Evolutionary conservation across 164 flowering plant species (phyloP).

Genomic region (Liriodendron chinense): DNA sequence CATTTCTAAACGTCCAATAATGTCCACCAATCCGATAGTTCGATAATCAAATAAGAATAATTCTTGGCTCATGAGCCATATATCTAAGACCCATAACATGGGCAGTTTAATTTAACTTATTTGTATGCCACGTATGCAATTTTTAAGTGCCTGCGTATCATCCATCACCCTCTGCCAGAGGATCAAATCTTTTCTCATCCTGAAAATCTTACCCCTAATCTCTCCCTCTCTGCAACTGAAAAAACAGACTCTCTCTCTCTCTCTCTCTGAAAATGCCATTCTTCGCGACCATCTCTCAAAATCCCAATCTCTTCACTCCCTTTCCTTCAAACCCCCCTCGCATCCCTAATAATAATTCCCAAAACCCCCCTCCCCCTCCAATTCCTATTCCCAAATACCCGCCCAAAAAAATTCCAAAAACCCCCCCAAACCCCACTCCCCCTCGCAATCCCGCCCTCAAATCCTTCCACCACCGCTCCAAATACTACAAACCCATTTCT

Average conservation of each 20-base stretch:
- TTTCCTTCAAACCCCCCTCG: constrained; percentile 45
- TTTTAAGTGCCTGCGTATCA: neutral
- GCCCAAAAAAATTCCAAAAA: constrained; percentile 14
- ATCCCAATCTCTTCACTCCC: constrained; percentile 66
- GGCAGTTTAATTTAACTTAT: too few species aligned
- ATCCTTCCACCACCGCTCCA: constrained; percentile 50
- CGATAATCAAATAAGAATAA: too few species aligned
- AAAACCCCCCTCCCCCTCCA: constrained; percentile 25
- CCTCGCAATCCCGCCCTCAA: constrained; percentile 44
- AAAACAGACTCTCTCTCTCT: neutral
- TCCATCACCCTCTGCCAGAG: neutral
- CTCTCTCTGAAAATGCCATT: constrained; percentile 36
- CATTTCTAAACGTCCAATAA: too few species aligned
- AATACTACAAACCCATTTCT: constrained; percentile 71
- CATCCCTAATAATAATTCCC: constrained; percentile 18
- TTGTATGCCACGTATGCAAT: too few species aligned
- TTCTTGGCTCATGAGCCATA: too few species aligned
- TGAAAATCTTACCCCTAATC: neutral
- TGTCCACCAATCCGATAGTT: too few species aligned
- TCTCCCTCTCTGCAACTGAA: neutral
- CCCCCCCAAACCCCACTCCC: constrained; percentile 7
- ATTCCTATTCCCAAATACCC: constrained; percentile 54
- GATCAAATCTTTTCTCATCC: neutral
- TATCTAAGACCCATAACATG: too few species aligned
- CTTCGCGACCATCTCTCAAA: constrained; percentile 40